Evolutionary conservation across 257 asterid species (phyloP), one percentile per base, ranked within the genome.

Genomic region (Eustoma russellianum): DNA sequence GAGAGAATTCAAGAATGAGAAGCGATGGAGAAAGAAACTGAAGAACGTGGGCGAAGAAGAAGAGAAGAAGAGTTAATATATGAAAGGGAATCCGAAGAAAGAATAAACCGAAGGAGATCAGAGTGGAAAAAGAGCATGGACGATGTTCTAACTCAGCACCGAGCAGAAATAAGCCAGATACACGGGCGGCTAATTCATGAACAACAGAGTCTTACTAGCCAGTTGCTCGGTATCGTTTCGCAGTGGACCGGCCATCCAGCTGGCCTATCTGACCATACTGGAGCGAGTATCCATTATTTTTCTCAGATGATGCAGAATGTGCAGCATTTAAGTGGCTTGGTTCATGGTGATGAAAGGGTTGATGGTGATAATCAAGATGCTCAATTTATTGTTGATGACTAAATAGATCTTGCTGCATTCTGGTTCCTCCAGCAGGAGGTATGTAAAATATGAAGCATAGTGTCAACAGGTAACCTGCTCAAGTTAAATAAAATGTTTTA

Each of bases 301-400:
- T 80, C 97, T 28, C 96, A 91, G 77, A 91, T 87, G 96, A 87
- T 91, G 73, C 98, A 84, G 76, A 91, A 80, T 59, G 72, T 91
- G 83, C 92, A 87, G 65, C 95, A 90, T 59, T 83, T 76, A 15
- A 82, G 75, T 46, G 82, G 78, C 14, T 74, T 89, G 84, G 92
- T 78, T 55, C 92, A 87, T 43, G 98, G 77, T 7, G 95, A 92
- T 77, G 66, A 87, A 16, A 79, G 88, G 55, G 95, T 88, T 10
- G 97, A 80, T 53, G 94, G 77, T 17, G 95, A 88, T 67, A 75
- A 78, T 68, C 98, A 92, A 76, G 97, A 85, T 67, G 98, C 84
- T 59, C 91, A 88, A 79, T 92, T 92, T 59, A 92, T 92, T 38
- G 97, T 92, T 45, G 98, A 92, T 69, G 97, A 90, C 52, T 85